These are phyloP conservation scores for Lecanicillium sp. DNA, from an alignment of 2,329 filamentous ascomycete genomes.

Conservation along the genomic window DNA sequence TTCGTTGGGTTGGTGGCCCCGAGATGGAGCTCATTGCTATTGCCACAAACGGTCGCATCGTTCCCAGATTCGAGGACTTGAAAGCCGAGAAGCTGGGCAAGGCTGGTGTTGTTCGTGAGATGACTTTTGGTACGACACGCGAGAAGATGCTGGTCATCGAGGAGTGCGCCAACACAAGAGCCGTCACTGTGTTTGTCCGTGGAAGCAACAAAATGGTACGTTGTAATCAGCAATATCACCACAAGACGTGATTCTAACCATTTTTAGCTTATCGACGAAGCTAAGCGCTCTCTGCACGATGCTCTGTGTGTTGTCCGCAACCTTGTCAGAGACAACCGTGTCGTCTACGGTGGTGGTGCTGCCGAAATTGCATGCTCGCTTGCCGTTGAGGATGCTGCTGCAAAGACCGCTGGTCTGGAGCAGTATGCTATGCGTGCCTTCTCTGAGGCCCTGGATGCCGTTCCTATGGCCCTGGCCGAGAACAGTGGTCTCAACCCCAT, in stretches of 20 bases:
- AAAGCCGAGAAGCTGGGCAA: slow-evolving; percentile 84
- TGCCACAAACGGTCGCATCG: slow-evolving; percentile 95
- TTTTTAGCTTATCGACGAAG: slow-evolving; percentile 92
- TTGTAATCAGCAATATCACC: slow-evolving; percentile 11
- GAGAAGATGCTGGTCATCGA: slow-evolving; percentile 99
- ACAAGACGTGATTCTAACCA: slow-evolving; percentile 17
- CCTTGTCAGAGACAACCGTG: slow-evolving; percentile 89
- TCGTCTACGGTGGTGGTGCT: slow-evolving; percentile 94
- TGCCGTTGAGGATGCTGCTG: slow-evolving; percentile 89
- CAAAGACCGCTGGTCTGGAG: slow-evolving; percentile 93
- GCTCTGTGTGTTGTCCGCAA: slow-evolving; percentile 97
- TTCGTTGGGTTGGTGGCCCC: slow-evolving; percentile 95
- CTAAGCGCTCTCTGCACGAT: slow-evolving; percentile 94
- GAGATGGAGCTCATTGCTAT: slow-evolving; percentile 99
- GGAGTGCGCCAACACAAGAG: slow-evolving; percentile 95
- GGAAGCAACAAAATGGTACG: slow-evolving; percentile 99
- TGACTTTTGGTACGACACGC: slow-evolving; percentile 93
- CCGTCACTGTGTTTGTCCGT: slow-evolving; percentile 92
- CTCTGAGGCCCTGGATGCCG: slow-evolving; percentile 83
- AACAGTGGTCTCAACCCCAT: slow-evolving; percentile 96
- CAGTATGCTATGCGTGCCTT: slow-evolving; percentile 99
- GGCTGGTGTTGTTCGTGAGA: slow-evolving; percentile 85
- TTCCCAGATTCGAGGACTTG: slow-evolving; percentile 93
- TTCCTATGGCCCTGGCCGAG: slow-evolving; percentile 94
- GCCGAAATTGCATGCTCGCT: slow-evolving; percentile 96